Evolutionary conservation across 1,284 basidiomycete species (phyloP).

Genomic region (Tausonia pullulans): DNA sequence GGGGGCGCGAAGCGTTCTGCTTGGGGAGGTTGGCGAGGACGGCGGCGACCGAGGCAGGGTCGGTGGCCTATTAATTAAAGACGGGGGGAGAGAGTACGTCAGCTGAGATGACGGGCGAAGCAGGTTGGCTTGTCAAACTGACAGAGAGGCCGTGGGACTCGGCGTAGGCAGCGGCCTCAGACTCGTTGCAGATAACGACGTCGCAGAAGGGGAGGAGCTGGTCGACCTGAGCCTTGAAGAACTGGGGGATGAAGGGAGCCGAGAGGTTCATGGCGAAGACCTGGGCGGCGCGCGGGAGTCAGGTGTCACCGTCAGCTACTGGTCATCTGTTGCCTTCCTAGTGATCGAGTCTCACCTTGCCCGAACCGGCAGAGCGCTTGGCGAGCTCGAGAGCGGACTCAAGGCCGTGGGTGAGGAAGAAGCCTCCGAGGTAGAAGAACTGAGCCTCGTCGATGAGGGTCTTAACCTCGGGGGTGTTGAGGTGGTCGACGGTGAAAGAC

Average conservation of each 20-base stretch:
- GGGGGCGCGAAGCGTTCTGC: conserved; percentile 57
- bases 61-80: conserved; percentile 17
- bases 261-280: conserved; percentile 87
- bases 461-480: conserved; percentile 65
- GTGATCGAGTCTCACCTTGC: conserved; percentile 49
- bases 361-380: conserved; percentile 62
- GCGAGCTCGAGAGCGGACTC: conserved; percentile 64
- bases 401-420: conserved; percentile 90
- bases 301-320: not conserved
- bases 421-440: conserved; percentile 91
- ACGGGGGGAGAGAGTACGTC: not conserved
- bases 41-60: conserved; percentile 57
- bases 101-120: not conserved
- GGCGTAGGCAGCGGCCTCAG: conserved; percentile 83
- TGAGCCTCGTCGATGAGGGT: conserved; percentile 68
- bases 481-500: conserved; percentile 70
- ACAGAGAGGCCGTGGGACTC: conserved; percentile 45
- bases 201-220: conserved; percentile 72
- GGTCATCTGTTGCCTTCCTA: not conserved
- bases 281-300: conserved; percentile 34
- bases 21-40: conserved; percentile 55
- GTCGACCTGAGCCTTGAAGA: conserved; percentile 75
- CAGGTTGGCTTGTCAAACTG: conserved; percentile 19
- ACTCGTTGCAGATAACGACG: conserved; percentile 86
- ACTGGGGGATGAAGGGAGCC: conserved; percentile 93